These are phyloP conservation scores for Podospora appendiculata DNA, from an alignment of 495 filamentous ascomycete genomes.

Conservation along the genomic window DNA sequence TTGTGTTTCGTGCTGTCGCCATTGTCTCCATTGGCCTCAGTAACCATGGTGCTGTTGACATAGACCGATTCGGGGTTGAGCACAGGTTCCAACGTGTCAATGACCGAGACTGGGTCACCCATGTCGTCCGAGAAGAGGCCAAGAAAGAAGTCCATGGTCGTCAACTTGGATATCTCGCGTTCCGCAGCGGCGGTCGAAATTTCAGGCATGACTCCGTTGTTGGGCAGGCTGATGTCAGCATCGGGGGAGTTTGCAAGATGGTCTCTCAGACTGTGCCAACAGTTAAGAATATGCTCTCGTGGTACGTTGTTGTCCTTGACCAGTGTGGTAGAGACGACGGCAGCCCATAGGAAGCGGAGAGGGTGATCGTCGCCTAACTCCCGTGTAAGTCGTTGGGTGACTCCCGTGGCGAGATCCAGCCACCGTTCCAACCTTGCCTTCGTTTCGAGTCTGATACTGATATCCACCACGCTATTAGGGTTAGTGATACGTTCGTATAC, in stretches of 20 bases:
- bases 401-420: slow-evolving; percentile 60
- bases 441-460: slow-evolving; percentile 49
- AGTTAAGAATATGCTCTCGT: slow-evolving; percentile 71
- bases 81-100: slow-evolving; percentile 88
- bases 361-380: slow-evolving; percentile 39
- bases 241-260: slow-evolving; percentile 28
- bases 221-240: slow-evolving; percentile 58
- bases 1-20: slow-evolving; percentile 5
- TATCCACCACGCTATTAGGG: slow-evolving; percentile 60
- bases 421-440: slow-evolving; percentile 68
- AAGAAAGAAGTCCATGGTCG: slow-evolving; percentile 92
- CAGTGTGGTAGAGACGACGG: slow-evolving; percentile 65
- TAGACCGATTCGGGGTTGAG: slow-evolving; percentile 62
- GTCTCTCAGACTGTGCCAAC: slow-evolving; percentile 61
- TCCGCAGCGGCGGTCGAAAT: slow-evolving; percentile 74
- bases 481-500: slow-evolving; percentile 70
- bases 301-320: slow-evolving; percentile 46
- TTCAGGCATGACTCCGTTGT: slow-evolving; percentile 85
- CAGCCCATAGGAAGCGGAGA: slow-evolving; percentile 75
- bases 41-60: slow-evolving; percentile 14
- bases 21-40: slow-evolving; percentile 2
- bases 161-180: slow-evolving; percentile 82
- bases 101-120: slow-evolving; percentile 68
- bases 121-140: slow-evolving; percentile 64
- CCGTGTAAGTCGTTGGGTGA: slow-evolving; percentile 37